phyloP scores from a whole-genome alignment of 192 early-diverging fungal genomes.

The Dimargaris xerosporica region DNA sequence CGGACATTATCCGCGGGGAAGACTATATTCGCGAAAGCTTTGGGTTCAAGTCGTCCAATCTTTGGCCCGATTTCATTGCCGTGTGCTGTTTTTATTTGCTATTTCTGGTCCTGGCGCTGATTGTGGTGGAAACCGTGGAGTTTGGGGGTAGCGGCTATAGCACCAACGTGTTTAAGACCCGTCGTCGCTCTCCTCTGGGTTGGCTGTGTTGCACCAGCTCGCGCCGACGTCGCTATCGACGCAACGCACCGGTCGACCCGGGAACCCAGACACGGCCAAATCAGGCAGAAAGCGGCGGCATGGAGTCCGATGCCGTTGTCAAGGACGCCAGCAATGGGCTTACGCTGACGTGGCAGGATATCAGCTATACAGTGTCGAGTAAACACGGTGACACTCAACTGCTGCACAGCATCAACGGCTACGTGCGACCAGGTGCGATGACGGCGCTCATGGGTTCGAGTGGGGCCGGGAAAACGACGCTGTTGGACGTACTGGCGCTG shows the following conservation, averaged over 20 bases:
- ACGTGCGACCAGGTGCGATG: conserved; percentile 59
- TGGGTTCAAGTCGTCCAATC: conserved; percentile 36
- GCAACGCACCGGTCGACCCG: neutral
- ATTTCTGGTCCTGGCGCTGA: conserved; percentile 19
- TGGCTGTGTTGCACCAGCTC: too few species aligned
- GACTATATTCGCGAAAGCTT: conserved; percentile 39
- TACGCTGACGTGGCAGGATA: conserved; percentile 46
- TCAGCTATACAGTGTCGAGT: conserved; percentile 36
- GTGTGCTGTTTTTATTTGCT: conserved; percentile 27
- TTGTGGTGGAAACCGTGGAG: conserved; percentile 46
- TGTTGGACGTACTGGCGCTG: conserved; percentile 55
- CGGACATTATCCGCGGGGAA: conserved; percentile 36
- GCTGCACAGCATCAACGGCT: conserved; percentile 49
- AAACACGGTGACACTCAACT: conserved; percentile 35
- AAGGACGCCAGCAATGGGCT: conserved; percentile 34
- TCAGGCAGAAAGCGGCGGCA: conserved; percentile 12
- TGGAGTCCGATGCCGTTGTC: conserved; percentile 19
- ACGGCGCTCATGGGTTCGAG: conserved; percentile 66
- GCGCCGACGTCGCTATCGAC: conserved; percentile 11
- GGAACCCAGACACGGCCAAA: conserved; percentile 16
- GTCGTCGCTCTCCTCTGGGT: conserved; percentile 15
- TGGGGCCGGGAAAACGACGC: conserved; percentile 59
- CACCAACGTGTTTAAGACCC: conserved; percentile 33
- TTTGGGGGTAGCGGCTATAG: conserved; percentile 36
- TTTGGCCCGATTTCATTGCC: conserved; percentile 44